Conservation (phyloP, 1,139 yeast species). For the Suhomyces choctaworum region DNA sequence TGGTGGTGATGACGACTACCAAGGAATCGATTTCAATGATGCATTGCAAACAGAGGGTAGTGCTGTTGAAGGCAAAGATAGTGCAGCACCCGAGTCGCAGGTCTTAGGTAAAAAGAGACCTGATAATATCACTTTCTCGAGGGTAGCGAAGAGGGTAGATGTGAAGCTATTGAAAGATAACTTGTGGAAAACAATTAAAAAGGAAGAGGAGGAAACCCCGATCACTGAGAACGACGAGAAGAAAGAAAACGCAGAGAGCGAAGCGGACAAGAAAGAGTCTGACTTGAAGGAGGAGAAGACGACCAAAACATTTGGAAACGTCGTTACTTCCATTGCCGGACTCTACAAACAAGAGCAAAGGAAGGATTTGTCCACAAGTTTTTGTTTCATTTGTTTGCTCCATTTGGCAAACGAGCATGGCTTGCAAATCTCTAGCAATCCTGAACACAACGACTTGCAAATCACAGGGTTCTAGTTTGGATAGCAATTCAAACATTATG, state of each 20-base stretch:
- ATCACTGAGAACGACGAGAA: neutral
- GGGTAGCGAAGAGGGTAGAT: slow-evolving; percentile 83
- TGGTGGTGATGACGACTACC: slow-evolving; percentile 40
- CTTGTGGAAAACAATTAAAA: slow-evolving; percentile 65
- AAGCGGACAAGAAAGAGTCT: slow-evolving; percentile 7
- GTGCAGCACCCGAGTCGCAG: slow-evolving; percentile 9
- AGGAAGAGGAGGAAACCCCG: slow-evolving; percentile 14
- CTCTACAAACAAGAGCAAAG: slow-evolving; percentile 49
- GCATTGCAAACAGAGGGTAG: slow-evolving; percentile 34
- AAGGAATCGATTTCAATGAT: slow-evolving; percentile 49
- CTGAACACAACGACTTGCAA: slow-evolving; percentile 55
- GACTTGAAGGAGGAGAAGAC: slow-evolving; percentile 24
- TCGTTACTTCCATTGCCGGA: slow-evolving; percentile 50
- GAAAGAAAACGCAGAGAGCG: slow-evolving; percentile 1
- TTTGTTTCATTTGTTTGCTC: slow-evolving; percentile 29
- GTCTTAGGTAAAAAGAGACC: slow-evolving; percentile 38
- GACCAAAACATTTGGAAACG: slow-evolving; percentile 44
- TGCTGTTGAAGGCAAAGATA: slow-evolving; percentile 18
- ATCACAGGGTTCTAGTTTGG: slow-evolving; percentile 41
- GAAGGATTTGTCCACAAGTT: slow-evolving; percentile 29
- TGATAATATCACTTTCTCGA: slow-evolving; percentile 71
- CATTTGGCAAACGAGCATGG: slow-evolving; percentile 33
- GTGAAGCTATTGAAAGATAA: slow-evolving; percentile 78
- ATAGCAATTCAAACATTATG: neutral
- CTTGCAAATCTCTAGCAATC: slow-evolving; percentile 53